These are phyloP conservation scores for Colletotrichum somersetense DNA, from an alignment of 2,329 filamentous ascomycete species.

Conservation along the genomic window DNA sequence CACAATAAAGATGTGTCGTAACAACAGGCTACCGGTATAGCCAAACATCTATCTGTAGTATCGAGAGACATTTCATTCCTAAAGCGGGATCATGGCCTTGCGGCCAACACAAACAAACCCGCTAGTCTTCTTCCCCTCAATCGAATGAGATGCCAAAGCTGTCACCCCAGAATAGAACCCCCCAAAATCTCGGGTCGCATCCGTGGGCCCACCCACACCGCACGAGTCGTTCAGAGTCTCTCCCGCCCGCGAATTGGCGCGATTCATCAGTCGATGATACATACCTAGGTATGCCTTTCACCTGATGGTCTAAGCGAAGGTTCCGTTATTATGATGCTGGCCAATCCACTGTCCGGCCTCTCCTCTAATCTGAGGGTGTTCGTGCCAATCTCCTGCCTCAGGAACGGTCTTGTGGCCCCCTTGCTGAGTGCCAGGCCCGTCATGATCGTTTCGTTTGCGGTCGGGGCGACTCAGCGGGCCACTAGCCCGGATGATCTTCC, in stretches of 20 bases:
- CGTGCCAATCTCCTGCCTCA: constrained; percentile 9
- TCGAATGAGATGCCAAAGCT: constrained; percentile 14
- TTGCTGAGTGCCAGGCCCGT: constrained; percentile 27
- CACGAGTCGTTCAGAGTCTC: constrained; percentile 16
- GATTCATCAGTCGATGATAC: constrained; percentile 31
- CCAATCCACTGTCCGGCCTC: constrained; percentile 14
- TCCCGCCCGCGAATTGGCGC: constrained; percentile 13
- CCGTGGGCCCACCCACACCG: constrained; percentile 34
- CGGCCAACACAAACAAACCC: not conserved
- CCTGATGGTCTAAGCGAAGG: constrained; percentile 18
- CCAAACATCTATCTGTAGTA: not conserved
- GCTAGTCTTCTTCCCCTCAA: not conserved
- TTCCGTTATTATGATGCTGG: constrained; percentile 24
- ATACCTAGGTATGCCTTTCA: constrained; percentile 10
- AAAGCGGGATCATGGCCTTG: not conserved
- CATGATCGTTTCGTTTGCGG: constrained; percentile 18
- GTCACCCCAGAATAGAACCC: constrained; percentile 10
- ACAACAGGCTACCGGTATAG: not conserved
- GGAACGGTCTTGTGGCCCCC: not conserved
- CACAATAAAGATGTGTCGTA: not conserved
- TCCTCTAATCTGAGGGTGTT: not conserved
- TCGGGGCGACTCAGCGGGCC: not conserved
- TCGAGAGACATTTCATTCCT: not conserved
- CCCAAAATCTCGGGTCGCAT: constrained; percentile 34
- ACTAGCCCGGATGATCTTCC: constrained; percentile 24